These are phyloP conservation scores for Ophiostoma sp. DNA, from an alignment of 2,329 filamentous ascomycete species.

Conservation along the genomic window DNA sequence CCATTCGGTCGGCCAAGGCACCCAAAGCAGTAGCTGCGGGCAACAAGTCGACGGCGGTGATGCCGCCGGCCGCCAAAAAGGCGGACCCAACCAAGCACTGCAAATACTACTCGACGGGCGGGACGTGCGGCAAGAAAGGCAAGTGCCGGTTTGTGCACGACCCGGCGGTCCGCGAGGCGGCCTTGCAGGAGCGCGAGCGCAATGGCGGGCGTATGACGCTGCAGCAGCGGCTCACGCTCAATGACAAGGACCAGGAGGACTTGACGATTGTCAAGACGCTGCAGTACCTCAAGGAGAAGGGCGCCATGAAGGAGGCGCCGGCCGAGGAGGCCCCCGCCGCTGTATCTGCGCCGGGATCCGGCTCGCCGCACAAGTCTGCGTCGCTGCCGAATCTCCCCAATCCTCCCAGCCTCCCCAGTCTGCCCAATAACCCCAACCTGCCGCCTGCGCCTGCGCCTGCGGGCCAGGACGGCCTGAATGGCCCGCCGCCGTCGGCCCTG, in stretches of 20 bases:
- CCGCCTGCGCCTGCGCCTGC: constrained; percentile 21
- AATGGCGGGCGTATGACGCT: constrained; percentile 63
- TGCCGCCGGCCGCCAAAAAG: constrained; percentile 47
- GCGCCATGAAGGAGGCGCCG: constrained; percentile 41
- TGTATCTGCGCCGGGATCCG: not conserved
- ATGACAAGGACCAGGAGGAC: constrained; percentile 65
- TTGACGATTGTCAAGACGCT: constrained; percentile 61
- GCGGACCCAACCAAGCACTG: constrained; percentile 61
- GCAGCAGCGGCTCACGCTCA: constrained; percentile 59
- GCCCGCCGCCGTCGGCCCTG: not conserved
- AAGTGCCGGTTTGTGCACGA: constrained; percentile 70
- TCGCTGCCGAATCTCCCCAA: not conserved
- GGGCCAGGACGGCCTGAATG: constrained; percentile 25
- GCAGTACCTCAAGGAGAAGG: constrained; percentile 58
- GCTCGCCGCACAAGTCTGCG: constrained; percentile 4
- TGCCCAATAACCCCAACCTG: constrained; percentile 17
- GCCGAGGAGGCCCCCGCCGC: not conserved
- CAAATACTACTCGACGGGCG: constrained; percentile 66
- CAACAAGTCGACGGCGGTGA: constrained; percentile 1
- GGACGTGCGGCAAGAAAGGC: constrained; percentile 66
- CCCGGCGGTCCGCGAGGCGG: constrained; percentile 56
- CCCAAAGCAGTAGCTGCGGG: not conserved
- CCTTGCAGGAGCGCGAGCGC: constrained; percentile 57
- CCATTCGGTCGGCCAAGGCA: constrained; percentile 41
- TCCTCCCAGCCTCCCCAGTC: not conserved